Conservation (phyloP, 257 asterid genomes). For the Solanum habrochaites region DNA sequence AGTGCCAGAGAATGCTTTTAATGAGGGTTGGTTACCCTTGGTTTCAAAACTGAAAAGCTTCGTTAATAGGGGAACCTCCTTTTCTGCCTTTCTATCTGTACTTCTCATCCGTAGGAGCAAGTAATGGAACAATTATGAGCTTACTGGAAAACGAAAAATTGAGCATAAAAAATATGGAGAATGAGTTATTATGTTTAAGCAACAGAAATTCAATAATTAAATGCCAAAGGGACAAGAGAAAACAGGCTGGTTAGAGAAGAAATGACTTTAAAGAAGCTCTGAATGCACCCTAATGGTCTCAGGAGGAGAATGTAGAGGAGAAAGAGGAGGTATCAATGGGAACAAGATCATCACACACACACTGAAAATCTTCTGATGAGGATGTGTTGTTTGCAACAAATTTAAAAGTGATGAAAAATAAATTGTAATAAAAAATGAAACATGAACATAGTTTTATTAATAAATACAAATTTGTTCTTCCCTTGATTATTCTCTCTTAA, state of each 20-base stretch:
- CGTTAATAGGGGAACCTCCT: too few species aligned
- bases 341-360: neutral
- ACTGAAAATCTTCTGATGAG: neutral
- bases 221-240: neutral
- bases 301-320: neutral
- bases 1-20: neutral
- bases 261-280: neutral
- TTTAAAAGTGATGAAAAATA: neutral
- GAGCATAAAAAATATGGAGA: neutral
- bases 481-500: neutral
- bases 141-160: neutral
- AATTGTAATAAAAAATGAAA: too few species aligned
- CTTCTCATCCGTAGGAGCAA: too few species aligned
- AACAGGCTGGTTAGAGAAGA: neutral
- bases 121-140: too few species aligned
- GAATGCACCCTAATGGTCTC: neutral
- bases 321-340: neutral
- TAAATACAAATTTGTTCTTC: neutral
- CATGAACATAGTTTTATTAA: neutral
- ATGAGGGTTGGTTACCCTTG: neutral
- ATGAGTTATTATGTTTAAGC: neutral
- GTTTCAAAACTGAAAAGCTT: neutral
- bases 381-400: neutral
- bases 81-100: too few species aligned
- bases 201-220: neutral